Conservation (phyloP, 1,284 basidiomycete genomes). For the Microbotryum scabiosae region DNA sequence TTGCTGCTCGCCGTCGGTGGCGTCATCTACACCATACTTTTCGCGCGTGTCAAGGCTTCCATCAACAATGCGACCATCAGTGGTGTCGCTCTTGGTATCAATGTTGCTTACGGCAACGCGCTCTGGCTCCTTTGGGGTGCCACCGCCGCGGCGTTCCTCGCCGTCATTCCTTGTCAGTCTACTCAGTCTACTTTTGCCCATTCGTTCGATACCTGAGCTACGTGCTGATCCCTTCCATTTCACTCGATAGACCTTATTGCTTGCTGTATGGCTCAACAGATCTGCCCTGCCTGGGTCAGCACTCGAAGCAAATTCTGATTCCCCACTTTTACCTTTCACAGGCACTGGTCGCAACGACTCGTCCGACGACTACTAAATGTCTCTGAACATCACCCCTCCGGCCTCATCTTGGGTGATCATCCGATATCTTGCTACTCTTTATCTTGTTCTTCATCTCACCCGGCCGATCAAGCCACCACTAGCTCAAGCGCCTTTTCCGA, state of each 20-base stretch:
- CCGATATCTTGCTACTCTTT: too few relatives aligned
- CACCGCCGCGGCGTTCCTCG: slow-evolving; percentile 19
- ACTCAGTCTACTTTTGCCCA: background rate
- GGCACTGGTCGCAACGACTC: slow-evolving; percentile 12
- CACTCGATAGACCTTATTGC: background rate
- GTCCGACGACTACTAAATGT: background rate
- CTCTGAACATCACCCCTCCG: background rate
- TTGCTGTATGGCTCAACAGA: background rate
- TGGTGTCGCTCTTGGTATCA: slow-evolving; percentile 25
- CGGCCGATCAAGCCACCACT: too few relatives aligned
- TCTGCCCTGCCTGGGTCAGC: too few relatives aligned
- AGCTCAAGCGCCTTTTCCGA: too few relatives aligned
- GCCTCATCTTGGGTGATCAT: too few relatives aligned
- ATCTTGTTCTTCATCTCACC: too few relatives aligned
- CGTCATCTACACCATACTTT: slow-evolving; percentile 29
- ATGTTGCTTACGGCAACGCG: slow-evolving; percentile 28
- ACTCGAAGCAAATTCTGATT: too few relatives aligned
- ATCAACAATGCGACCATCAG: slow-evolving; percentile 16
- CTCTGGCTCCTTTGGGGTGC: slow-evolving; percentile 32
- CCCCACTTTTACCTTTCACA: too few relatives aligned
- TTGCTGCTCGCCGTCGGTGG: slow-evolving; percentile 25
- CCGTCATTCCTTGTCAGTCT: slow-evolving; percentile 19
- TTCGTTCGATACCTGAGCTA: too few relatives aligned
- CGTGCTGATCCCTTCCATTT: too few relatives aligned
- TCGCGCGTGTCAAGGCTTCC: slow-evolving; percentile 6